Conservation (phyloP, 805 yeast genomes). For the Sugiyamaella marilandica region DNA sequence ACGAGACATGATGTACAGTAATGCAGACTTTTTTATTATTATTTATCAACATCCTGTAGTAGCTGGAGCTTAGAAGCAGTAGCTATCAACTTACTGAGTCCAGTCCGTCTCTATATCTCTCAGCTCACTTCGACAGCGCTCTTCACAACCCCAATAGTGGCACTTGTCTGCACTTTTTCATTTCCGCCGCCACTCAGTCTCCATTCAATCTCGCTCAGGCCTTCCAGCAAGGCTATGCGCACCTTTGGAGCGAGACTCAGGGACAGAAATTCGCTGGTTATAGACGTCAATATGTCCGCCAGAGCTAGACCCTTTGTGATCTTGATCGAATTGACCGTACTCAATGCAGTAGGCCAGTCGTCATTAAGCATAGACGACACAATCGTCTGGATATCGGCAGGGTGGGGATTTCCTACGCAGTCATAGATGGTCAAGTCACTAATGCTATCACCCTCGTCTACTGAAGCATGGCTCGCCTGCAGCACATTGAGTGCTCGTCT, state of each 20-base stretch:
- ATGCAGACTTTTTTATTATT: not conserved
- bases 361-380: slow-evolving; percentile 75
- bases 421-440: slow-evolving; percentile 77
- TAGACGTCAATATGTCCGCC: slow-evolving; percentile 75
- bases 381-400: slow-evolving; percentile 71
- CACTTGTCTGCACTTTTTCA: slow-evolving; percentile 84
- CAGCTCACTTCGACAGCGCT: slow-evolving; percentile 35
- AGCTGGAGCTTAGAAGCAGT: too few relatives aligned
- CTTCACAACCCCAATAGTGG: slow-evolving; percentile 82
- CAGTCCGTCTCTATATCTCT: not conserved
- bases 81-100: too few relatives aligned
- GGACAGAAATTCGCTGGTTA: slow-evolving; percentile 63
- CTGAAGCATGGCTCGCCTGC: slow-evolving; percentile 89
- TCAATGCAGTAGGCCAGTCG: slow-evolving; percentile 77
- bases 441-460: slow-evolving; percentile 49
- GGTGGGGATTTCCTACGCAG: slow-evolving; percentile 94
- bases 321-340: slow-evolving; percentile 62
- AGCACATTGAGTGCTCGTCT: slow-evolving; percentile 87
- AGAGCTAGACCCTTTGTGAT: slow-evolving; percentile 79
- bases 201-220: slow-evolving; percentile 84
- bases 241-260: slow-evolving; percentile 61
- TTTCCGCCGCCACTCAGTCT: slow-evolving; percentile 89
- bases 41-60: not conserved
- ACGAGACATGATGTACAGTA: not conserved
- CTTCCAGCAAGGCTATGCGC: slow-evolving; percentile 59